Evolutionary conservation across 2,329 filamentous ascomycete species (phyloP), one percentile per base, ranked within the genome.

Genomic region (Chaetomium sp.): DNA sequence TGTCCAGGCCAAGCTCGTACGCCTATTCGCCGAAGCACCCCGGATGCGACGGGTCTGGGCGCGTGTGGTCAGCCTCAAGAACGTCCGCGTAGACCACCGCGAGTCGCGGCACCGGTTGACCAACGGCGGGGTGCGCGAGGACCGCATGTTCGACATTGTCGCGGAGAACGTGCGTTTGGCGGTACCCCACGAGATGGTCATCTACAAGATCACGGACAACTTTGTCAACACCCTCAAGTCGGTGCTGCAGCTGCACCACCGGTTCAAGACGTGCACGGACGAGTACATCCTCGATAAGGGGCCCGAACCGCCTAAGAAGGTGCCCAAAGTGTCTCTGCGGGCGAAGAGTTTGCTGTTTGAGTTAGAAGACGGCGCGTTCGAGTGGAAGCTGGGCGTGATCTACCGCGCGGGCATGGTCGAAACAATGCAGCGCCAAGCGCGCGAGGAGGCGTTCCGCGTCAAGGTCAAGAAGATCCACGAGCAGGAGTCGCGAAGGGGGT

Each of bases 311-410:
- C 90, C 95, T 0, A 97, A 95, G 69, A 77, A 82, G 46, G 85
- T 99, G 0, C 94, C 94, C 1, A 92, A 89, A 66, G 76, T 99
- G 27, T 92, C 91, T 0, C 62, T 99, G 8, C 84, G 91, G 51
- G 87, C 87, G 53, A 88, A 88, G 64, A 88, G 88, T 5, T 77
- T 99, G 32, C 74, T 96, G 2, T 92, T 99, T 57, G 92, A 97
- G 67, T 78, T 99, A 38, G 94, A 99, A 71, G 94, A 99, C 68
- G 92, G 94, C 49, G 87, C 89, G 0, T 99, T 99, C 66, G 94
- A 99, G 69, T 99, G 91, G 89, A 97, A 96, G 68, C 76, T 99
- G 8, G 90, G 91, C 12, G 85, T 91, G 67, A 99, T 99, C 51
- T 99, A 97, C 69, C 85, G 92, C 36, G 84, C 89, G 46, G 94